Evolutionary conservation across 169 alveolate species (phyloP).

Genomic region (Plasmodium blacklocki): DNA sequence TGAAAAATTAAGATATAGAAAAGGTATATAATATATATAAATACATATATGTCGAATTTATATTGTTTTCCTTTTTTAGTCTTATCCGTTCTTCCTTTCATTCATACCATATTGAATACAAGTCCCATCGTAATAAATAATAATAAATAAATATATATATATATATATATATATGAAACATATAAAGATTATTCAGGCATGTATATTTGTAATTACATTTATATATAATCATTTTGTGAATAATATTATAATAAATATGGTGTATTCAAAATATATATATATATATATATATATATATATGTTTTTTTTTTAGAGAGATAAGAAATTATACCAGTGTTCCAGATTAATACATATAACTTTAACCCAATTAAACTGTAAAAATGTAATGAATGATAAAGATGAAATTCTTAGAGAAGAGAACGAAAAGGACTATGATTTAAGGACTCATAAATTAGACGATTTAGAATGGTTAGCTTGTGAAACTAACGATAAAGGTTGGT

Average conservation of each 20-base stretch:
- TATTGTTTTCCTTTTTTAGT: constrained; percentile 29
- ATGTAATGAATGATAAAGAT: constrained; percentile 16
- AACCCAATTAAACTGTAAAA: constrained; percentile 18
- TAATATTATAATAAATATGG: not conserved
- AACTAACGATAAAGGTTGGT: constrained; percentile 75
- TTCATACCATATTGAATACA: constrained; percentile 59
- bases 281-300: not conserved
- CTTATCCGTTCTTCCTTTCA: constrained; percentile 57
- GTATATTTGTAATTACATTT: not conserved
- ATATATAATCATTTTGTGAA: constrained; percentile 3
- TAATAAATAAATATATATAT: not conserved
- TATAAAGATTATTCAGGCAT: not conserved
- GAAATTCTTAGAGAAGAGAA: not conserved
- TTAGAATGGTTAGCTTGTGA: constrained; percentile 72
- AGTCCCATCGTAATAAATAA: constrained; percentile 49
- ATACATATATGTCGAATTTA: not conserved
- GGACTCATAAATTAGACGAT: constrained; percentile 63
- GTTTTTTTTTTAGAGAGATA: constrained; percentile 62
- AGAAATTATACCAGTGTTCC: constrained; percentile 54
- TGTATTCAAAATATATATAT: not conserved
- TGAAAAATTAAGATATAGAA: not conserved
- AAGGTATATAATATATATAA: constrained; percentile 5
- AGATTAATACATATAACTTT: constrained; percentile 51
- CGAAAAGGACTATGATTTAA: not conserved
- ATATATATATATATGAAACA: constrained; percentile 9